Base-by-base conservation (phyloP, 768 basidiomycete genomes). In the Porpolomopsis calyptriformis region DNA sequence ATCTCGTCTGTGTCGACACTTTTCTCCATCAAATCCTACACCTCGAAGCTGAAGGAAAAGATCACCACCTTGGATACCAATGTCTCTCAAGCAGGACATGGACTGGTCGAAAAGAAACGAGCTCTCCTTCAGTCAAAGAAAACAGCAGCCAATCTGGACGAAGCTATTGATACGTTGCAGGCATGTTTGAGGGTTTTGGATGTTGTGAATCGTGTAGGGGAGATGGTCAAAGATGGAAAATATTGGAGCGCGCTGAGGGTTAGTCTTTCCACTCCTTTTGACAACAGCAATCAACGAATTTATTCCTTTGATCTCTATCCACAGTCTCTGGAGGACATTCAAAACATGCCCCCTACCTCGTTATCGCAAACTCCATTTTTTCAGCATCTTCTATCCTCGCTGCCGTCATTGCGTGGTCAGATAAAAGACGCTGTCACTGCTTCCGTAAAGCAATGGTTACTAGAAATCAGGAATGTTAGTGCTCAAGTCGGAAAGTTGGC, bases 231-330 rank as follows among this genome's bases (percentile, higher is more conserved):
- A 56, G 82, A 92, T 55, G 86, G 87, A 45, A 92, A 85, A 69
- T 97, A 91, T 65, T 98, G 91, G 88, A 93, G 91, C 60, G 96
- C 96, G 37, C 63, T 98, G 60, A 73, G 94, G 70, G 91, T 96
- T 62, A 63, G 90, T 73, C 58, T 46, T 65, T 56, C 57, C 54
- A 12, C 19, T 35, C 58, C 58, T 58, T 59, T 60, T 14, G 29
- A 7, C 7, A 31, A 14, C 14, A 53, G 47, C 56, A 57, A 62
- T 54, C 50, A 48, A 50, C 58, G 57, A 52, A 45, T 56, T 53
- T 53, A 47, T 57, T 49, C 39, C 52, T 51, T 9, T 12, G 23
- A 25, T 60, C n/a, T n/a, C n/a, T n/a, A n/a, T n/a, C 57, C 56
- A 49, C 61, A 97, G 90, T 93, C 92, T 39, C 74, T 98, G 39